A percentile compares a stretch with the other conserved stretches of the same genome.
Evolutionary conservation across 73 alveolate genomes (phyloP).

Genomic region (Paramecium tetraurelia): DNA sequence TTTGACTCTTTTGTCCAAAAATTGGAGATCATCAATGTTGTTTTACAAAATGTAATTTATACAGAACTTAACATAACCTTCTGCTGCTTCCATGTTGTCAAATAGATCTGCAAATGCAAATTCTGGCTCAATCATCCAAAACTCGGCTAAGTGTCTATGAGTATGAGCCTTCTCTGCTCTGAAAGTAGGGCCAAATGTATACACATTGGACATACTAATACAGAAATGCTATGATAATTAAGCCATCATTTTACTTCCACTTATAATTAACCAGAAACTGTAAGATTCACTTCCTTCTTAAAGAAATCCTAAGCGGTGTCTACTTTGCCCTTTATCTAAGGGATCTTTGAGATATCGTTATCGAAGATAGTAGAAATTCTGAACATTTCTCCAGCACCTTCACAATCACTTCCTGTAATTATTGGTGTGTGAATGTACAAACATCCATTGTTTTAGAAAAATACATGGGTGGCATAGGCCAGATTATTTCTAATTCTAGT

Average conservation of each 20-base stretch:
- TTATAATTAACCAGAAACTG: conserved; percentile 96
- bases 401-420: conserved; percentile 99
- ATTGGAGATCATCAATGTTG: conserved; percentile 89
- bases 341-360: conserved; percentile 49
- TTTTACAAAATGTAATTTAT: conserved; percentile 89
- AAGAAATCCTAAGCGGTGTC: conserved; percentile 98
- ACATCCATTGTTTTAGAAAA: conserved; percentile 94
- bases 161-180: conserved; percentile 99
- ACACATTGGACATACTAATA: conserved; percentile 91
- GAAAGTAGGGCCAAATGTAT: conserved; percentile 99
- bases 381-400: conserved; percentile 99
- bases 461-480: conserved; percentile 97
- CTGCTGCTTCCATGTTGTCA: conserved; percentile 98
- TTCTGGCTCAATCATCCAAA: conserved; percentile 99
- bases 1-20: conserved; percentile 42
- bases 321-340: conserved; percentile 73
- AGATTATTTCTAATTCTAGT: conserved; percentile 96
- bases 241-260: conserved; percentile 70
- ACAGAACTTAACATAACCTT: conserved; percentile 95
- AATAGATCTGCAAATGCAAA: conserved; percentile 89
- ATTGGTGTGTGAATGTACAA: conserved; percentile 98
- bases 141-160: conserved; percentile 95
- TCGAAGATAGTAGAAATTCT: conserved; percentile 89
- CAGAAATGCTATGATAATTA: conserved; percentile 68
- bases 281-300: conserved; percentile 93